phyloP scores from a whole-genome alignment of 169 alveolate genomes.

The Nephromyces sp. region DNA sequence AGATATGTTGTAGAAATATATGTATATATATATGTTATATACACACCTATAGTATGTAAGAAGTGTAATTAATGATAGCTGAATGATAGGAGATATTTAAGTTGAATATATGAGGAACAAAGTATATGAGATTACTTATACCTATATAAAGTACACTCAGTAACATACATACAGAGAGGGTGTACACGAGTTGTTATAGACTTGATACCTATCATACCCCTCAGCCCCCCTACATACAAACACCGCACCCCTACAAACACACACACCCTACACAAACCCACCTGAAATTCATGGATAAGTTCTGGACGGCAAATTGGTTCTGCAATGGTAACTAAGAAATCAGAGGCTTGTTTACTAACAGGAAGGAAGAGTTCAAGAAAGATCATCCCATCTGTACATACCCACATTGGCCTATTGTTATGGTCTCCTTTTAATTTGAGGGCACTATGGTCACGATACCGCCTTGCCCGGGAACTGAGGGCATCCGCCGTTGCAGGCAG shows the following conservation, averaged over 20 bases:
- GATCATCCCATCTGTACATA: conserved; percentile 73
- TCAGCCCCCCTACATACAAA: background rate
- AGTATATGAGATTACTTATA: too few relatives aligned
- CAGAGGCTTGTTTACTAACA: conserved; percentile 82
- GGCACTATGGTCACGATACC: conserved; percentile 63
- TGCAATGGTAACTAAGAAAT: conserved; percentile 91
- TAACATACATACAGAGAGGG: too few relatives aligned
- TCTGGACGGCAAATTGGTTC: conserved; percentile 95
- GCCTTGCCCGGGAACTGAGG: conserved; percentile 52
- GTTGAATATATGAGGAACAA: too few relatives aligned
- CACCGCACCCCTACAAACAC: background rate
- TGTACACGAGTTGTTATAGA: too few relatives aligned
- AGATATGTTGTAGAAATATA: too few relatives aligned
- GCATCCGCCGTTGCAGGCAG: conserved; percentile 67
- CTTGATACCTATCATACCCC: too few relatives aligned
- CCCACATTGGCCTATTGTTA: conserved; percentile 74
- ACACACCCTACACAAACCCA: too few relatives aligned
- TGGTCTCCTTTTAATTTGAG: conserved; percentile 62
- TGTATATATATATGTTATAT: too few relatives aligned
- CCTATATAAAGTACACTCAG: too few relatives aligned
- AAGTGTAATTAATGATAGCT: too few relatives aligned
- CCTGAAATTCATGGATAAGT: conserved; percentile 88
- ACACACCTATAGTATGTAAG: too few relatives aligned
- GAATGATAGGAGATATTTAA: too few relatives aligned
- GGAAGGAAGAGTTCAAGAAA: conserved; percentile 60